Evolutionary conservation across 129 eudicot species (phyloP).

Genomic region (Flaveria trinervia): DNA sequence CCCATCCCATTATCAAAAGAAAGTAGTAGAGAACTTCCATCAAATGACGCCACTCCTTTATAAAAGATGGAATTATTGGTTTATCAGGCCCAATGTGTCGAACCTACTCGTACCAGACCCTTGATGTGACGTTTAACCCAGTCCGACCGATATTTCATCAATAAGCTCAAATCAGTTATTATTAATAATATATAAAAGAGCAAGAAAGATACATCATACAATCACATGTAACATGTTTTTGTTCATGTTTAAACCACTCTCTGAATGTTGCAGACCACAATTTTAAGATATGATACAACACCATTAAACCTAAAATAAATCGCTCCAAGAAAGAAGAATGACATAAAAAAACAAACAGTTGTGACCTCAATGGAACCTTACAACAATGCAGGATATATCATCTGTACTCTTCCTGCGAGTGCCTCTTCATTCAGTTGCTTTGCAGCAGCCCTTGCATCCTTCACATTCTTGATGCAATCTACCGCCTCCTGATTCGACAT

Average conservation of each 20-base stretch:
- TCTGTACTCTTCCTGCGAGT: conserved; percentile 80
- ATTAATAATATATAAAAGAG: not conserved
- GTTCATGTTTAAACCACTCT: conserved; percentile 6
- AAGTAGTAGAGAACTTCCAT: too few species aligned
- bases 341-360: not conserved
- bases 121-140: not conserved
- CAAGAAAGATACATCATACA: not conserved
- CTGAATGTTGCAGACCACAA: not conserved
- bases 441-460: conserved; percentile 81
- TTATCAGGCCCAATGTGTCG: too few species aligned
- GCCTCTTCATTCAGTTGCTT: conserved; percentile 77
- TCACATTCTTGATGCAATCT: conserved; percentile 63
- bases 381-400: conserved; percentile 94
- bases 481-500: conserved; percentile 95
- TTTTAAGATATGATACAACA: not conserved
- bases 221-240: not conserved
- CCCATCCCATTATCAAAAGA: too few species aligned
- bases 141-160: not conserved
- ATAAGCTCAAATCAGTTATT: not conserved
- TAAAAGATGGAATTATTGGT: too few species aligned
- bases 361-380: conserved; percentile 58
- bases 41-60: too few species aligned
- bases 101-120: not conserved
- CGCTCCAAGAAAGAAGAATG: not conserved
- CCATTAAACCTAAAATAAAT: conserved; percentile 6